Base-by-base conservation (phyloP, 306 rosid genomes). In the Vachellia collinsii region DNA sequence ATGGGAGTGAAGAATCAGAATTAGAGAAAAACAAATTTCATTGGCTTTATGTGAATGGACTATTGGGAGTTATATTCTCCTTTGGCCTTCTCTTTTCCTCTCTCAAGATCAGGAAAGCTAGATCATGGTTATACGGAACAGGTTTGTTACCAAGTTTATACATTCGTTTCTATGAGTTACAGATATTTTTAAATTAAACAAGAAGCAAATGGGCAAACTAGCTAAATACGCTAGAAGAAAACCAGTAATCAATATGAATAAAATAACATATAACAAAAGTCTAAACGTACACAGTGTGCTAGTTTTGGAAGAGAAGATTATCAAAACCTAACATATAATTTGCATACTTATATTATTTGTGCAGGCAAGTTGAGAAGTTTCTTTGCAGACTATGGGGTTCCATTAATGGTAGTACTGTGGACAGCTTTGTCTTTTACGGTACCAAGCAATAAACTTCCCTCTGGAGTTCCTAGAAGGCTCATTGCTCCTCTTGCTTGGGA, bases 61-160 rank as follows among this genome's bases (percentile, higher is more conserved):
- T 94, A 69, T 72, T 94, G 48, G 97, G 90, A 19, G 25, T 90
- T 77, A 75, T 92, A 81, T 92, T 92, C 84, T 86, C 91, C 81
- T 86, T 85, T 77, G 97, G 97, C 61, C 92, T 94, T 75, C 97
- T 94, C 59, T 88, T 51, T 79, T 88, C 97, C 65, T 77, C 97
- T 54, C 81, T 92, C 38, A 94, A 87, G 78, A 92, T 93, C 84
- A 88, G 97, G 86, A 91, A 81, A 79, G 97, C 97, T 1, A 89
- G 98, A 80, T 88, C 97, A 34, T 94, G 98, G 98, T 82, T 86
- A 79, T 94, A 92, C 62, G 90, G 91, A 43, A 88, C 97, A 89
- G 94, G 97, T 92, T 85, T 72, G 89, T 83, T 63, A 38, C 22
- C 12, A 22, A 19, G 37, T 51, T 51, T 14, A 50, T 17, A 29